Evolutionary conservation across 257 asterid genomes (phyloP), one percentile per base, ranked within the genome.

Genomic region (Pogostemon cablin): DNA sequence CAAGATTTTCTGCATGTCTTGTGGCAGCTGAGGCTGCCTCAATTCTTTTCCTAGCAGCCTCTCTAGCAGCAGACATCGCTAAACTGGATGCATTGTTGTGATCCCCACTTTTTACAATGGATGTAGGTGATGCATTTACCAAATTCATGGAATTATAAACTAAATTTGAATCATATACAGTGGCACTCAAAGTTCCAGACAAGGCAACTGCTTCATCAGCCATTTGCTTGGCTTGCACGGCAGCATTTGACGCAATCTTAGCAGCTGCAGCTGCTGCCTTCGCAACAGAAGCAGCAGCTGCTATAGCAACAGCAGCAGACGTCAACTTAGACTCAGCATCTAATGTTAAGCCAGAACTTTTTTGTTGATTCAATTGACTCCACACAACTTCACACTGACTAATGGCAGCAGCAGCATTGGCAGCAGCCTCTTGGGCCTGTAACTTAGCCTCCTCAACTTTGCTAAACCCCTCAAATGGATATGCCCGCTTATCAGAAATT

Each of bases 181-280:
- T 35, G 62, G 79, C 42, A 65, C 50, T 71, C 11, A 65, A 73
- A 60, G 77, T 69, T 79, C 84, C 90, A 81, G 68, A 54, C 17
- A 70, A 56, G 53, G 65, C 37, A 67, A 85, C 44, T 74, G 92
- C 88, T 75, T 95, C 96, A 60, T 90, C 97, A 9, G 96, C 96
- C 91, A 95, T 90, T 78, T 80, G 87, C 75, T 87, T 88, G 44
- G 97, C 96, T 76, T 87, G 96, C 65, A 80, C 64, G 25, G 98
- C 97, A 76, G 87, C 97, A 73, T 73, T 86, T 77, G 87, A 88
- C 64, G 99, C 99, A 60, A 95, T 82, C 83, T 87, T 88, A 61
- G 99, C 98, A 72, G 98, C 97, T 20, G 96, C 97, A 34, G 99
- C 93, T 0, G 99, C 99, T 17, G 96, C 99, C 90, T 86, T 95